Conservation (phyloP, 345 rosid species). For the Corymbia maculata region DNA sequence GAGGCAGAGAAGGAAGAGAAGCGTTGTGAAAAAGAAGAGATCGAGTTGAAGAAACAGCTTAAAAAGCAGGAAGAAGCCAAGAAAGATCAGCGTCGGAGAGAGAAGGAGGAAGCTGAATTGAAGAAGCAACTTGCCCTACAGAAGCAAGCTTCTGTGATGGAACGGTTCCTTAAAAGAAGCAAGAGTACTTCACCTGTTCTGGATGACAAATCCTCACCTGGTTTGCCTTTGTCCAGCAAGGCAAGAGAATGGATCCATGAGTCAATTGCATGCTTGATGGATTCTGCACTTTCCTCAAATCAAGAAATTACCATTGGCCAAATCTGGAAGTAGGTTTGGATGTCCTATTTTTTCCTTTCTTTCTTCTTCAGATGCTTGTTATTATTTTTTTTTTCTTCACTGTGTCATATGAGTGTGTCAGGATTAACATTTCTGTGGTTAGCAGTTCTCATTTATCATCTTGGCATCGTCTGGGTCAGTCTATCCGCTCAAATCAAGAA, state of each 20-base stretch:
- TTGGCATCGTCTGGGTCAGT: slow-evolving; percentile 55
- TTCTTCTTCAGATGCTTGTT: neutral
- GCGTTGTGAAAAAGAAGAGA: slow-evolving; percentile 52
- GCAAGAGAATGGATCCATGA: slow-evolving; percentile 20
- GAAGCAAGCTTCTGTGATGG: slow-evolving; percentile 94
- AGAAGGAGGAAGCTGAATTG: slow-evolving; percentile 66
- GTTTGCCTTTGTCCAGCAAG: slow-evolving; percentile 2
- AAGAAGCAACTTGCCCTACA: slow-evolving; percentile 48
- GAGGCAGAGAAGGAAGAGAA: slow-evolving; percentile 57
- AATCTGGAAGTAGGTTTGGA: slow-evolving; percentile 46
- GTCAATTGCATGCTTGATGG: slow-evolving; percentile 43
- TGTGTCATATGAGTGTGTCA: neutral
- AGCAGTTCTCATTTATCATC: slow-evolving; percentile 61
- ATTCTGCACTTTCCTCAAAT: slow-evolving; percentile 41
- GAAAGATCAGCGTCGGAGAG: slow-evolving; percentile 54
- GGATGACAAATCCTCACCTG: slow-evolving; percentile 18
- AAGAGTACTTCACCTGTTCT: slow-evolving; percentile 25
- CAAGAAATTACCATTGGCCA: slow-evolving; percentile 31
- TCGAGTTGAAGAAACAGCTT: slow-evolving; percentile 45
- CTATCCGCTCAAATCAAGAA: slow-evolving; percentile 22
- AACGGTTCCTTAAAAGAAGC: slow-evolving; percentile 61
- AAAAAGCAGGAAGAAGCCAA: slow-evolving; percentile 75
- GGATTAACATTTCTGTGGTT: slow-evolving; percentile 5
- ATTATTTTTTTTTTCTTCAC: neutral
- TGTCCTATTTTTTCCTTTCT: neutral